A percentile compares a stretch with the other conserved stretches of the same genome.
Evolutionary conservation across 2,329 filamentous ascomycete genomes (phyloP).

Genomic region (Aspergillus unguis): DNA sequence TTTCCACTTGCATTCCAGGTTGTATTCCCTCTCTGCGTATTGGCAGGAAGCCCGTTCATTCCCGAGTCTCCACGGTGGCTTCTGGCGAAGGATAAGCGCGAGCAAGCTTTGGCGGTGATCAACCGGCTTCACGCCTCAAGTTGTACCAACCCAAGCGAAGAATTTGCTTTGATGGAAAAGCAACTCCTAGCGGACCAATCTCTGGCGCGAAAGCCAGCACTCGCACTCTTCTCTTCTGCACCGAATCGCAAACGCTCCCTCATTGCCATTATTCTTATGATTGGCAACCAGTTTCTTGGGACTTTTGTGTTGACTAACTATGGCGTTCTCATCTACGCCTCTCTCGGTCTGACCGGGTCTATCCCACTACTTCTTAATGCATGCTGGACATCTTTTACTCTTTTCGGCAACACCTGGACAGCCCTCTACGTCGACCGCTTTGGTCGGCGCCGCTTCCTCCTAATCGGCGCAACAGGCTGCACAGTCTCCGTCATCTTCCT

Average conservation of each 20-base stretch:
- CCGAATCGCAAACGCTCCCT: slow-evolving; percentile 41
- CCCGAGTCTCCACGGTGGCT: slow-evolving; percentile 2
- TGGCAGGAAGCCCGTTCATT: background rate
- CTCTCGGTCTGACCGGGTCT: slow-evolving; percentile 36
- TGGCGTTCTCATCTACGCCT: slow-evolving; percentile 41
- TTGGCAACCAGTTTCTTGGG: slow-evolving; percentile 36
- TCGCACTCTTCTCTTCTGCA: slow-evolving; percentile 37
- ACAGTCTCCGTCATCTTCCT: slow-evolving; percentile 33
- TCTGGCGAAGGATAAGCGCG: background rate
- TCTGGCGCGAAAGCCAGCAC: background rate
- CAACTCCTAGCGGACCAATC: background rate
- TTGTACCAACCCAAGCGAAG: background rate
- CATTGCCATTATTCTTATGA: slow-evolving; percentile 42
- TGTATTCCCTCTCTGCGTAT: background rate
- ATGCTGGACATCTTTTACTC: slow-evolving; percentile 38
- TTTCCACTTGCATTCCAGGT: slow-evolving; percentile 7
- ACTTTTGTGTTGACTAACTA: slow-evolving; percentile 38
- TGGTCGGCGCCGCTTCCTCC: slow-evolving; percentile 37
- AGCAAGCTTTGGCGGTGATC: background rate
- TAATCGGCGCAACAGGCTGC: slow-evolving; percentile 36
- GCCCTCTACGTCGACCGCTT: slow-evolving; percentile 39
- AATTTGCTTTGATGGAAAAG: background rate
- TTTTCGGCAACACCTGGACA: slow-evolving; percentile 42
- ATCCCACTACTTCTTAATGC: slow-evolving; percentile 40
- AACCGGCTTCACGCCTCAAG: background rate